Base-by-base conservation (phyloP, 140 eudicot species). In the Cichorium intybus region DNA sequence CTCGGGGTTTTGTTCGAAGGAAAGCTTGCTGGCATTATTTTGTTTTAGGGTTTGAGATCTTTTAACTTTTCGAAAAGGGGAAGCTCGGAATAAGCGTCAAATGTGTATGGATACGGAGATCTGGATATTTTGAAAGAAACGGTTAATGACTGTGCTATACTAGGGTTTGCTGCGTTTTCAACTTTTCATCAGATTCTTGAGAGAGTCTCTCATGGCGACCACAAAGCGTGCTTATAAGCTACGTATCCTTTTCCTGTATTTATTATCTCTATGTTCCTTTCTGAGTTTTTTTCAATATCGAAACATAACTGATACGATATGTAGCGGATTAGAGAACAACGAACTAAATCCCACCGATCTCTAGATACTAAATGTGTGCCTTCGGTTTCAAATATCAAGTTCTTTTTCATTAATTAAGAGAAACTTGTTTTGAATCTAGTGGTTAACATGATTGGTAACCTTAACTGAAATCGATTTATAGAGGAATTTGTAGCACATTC, bases 401-500 rank as follows among this genome's bases (percentile, higher is more conserved):
- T 51, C 2, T 20, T 60, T 60, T 39, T 37, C 4, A 5, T 29
- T n/a, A n/a, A n/a, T n/a, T n/a, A n/a, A 4, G 47, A 31, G 55
- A 12, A 26, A 24, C 23, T 35, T 29, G 29, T 15, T 53, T 54
- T 20, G 34, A 35, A 53, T 53, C 54, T 66, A 24, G 43, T 24
- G 33, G 34, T 27, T 28, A 9, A 34, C 16, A 27, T 12, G 56
- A 39, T 69, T 69, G 54, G 57, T 63, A n/a, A 35, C 72, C 91
- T 79, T 83, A 45, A 83, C 87, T 23, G 10, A 33, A 24, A 56
- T 15, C 64, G 62, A 21, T 52, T 22, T 51, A 18, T 73, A 91
- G 99, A 93, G 99, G 99, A 93, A 78, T 93, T 93, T 70, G 99
- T 93, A 56, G 99, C 99, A n/a, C 99, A 93, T 78, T 77, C 97